Base-by-base conservation (phyloP, 306 rosid species). In the Hylodesmum podocarpum region DNA sequence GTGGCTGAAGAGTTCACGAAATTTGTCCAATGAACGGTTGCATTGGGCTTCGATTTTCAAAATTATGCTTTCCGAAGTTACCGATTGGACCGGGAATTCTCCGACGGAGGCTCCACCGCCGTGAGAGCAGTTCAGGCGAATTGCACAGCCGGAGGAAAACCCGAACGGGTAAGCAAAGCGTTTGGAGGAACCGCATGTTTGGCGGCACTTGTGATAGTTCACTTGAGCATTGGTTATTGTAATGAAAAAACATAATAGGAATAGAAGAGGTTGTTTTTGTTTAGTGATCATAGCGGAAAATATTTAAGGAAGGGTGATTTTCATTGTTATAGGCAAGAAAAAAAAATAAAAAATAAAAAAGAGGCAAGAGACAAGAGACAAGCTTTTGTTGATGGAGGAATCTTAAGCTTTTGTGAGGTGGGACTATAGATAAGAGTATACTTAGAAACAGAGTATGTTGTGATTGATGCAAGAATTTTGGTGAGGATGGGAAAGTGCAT, bases 61-160 rank as follows among this genome's bases (percentile, higher is more conserved):
- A n/a, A 63, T 83, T n/a, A 95, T 83, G 84, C 59, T 74, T 7
- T 91, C 87, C 0, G 70, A 1, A 63, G n/a, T 43, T 0, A 92
- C 49, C 0, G 68, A 36, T 14, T 86, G 51, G 6, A 92, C 82
- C 0, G 90, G 91, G 70, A 90, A 95, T 5, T 88, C 83, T 0
- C 92, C 89, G 76, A 95, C 69, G 76, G 49, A 22, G 78, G 81
- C 36, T 78, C 29, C 24, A 25, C 79, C 82, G 61, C 18, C 24
- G 18, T 67, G 22, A 18, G 59, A 78, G 80, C 97, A 95, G 72
- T 82, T 78, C 33, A 95, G 87, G 24, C 70, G 91, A 84, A 95
- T 88, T 72, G 21, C 14, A 71, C 97, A 95, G 62, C 80, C 94
- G 83, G 84, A 66, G 43, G 97, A 92, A 88, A 91, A 92, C 6